Evolutionary conservation across 140 eudicot genomes (phyloP).

Genomic region (Erigeron philadelphicus): DNA sequence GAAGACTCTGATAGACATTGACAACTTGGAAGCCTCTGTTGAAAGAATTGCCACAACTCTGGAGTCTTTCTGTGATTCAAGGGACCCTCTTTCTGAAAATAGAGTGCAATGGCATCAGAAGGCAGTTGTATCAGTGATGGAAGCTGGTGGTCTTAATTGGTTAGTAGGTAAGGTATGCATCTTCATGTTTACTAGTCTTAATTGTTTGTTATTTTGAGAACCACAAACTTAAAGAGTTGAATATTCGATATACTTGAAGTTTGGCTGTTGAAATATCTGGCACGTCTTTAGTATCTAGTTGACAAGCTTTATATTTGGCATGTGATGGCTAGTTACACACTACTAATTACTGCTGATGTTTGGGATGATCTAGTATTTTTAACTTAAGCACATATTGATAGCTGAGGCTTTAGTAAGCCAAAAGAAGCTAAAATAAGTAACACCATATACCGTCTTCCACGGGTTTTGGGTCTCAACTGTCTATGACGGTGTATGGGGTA

Average conservation of each 20-base stretch:
- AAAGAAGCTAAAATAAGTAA: background rate
- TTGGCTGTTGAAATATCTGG: background rate
- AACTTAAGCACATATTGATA: conserved; percentile 9
- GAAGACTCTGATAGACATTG: conserved; percentile 36
- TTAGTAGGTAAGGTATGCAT: conserved; percentile 99
- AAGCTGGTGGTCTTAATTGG: conserved; percentile 99
- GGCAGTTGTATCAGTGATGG: conserved; percentile 85
- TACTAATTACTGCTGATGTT: conserved; percentile 1
- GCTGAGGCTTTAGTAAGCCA: conserved; percentile 17
- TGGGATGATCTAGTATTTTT: background rate
- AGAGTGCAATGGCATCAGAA: conserved; percentile 72
- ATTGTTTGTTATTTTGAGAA: conserved; percentile 22
- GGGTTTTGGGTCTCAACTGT: too few species aligned
- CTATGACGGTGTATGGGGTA: too few species aligned
- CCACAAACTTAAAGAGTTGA: background rate
- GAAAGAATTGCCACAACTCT: conserved; percentile 34
- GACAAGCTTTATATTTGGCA: conserved; percentile 4
- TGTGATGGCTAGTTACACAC: conserved; percentile 10
- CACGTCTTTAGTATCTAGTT: conserved; percentile 1
- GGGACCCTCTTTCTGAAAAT: conserved; percentile 49
- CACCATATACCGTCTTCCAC: too few species aligned
- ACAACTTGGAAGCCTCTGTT: conserved; percentile 36
- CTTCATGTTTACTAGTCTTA: conserved; percentile 35
- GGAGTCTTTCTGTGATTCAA: conserved; percentile 38
- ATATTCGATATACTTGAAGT: conserved; percentile 10